Conservation (phyloP, 352 stramenopile genomes). For the Aphanomyces cochlioides region DNA sequence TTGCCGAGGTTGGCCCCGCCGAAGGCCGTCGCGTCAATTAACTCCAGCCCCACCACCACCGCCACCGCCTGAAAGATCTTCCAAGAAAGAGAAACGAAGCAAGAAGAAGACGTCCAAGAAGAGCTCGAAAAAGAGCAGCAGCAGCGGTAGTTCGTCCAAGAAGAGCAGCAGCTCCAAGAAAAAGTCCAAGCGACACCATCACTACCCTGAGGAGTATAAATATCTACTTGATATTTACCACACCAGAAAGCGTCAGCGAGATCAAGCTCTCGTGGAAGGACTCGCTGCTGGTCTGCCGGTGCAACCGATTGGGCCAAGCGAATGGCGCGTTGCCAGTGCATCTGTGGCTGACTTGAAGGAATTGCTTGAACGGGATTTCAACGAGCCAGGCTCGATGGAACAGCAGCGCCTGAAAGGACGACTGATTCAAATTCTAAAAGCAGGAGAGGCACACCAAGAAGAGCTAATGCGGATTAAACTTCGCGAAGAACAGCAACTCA, state of each 20-base stretch:
- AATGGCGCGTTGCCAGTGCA: conserved; percentile 9
- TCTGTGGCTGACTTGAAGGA: conserved; percentile 39
- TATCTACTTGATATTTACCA: conserved; percentile 57
- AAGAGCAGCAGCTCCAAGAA: conserved; percentile 41
- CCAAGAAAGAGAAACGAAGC: conserved; percentile 39
- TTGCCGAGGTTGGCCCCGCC: conserved; percentile 70
- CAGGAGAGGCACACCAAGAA: conserved; percentile 50
- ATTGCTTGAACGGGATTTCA: conserved; percentile 37
- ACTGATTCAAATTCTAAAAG: conserved; percentile 75
- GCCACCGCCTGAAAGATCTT: conserved; percentile 11
- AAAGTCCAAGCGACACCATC: conserved; percentile 37
- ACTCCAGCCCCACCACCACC: not conserved
- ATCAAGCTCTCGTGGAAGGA: not conserved
- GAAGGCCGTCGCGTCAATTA: conserved; percentile 25
- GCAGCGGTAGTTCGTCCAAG: conserved; percentile 37
- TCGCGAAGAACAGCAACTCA: conserved; percentile 55
- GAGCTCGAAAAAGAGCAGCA: conserved; percentile 12
- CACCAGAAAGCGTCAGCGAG: conserved; percentile 54
- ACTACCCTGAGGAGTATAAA: conserved; percentile 63
- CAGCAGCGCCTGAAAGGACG: conserved; percentile 67
- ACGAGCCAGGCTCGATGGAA: conserved; percentile 50
- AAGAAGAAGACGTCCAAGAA: conserved; percentile 37
- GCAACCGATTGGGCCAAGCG: conserved; percentile 34
- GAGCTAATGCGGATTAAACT: conserved; percentile 44
- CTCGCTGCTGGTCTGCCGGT: not conserved